Conservation (phyloP, 2,329 filamentous ascomycete genomes). For the Aspergillus transmontanensis region DNA sequence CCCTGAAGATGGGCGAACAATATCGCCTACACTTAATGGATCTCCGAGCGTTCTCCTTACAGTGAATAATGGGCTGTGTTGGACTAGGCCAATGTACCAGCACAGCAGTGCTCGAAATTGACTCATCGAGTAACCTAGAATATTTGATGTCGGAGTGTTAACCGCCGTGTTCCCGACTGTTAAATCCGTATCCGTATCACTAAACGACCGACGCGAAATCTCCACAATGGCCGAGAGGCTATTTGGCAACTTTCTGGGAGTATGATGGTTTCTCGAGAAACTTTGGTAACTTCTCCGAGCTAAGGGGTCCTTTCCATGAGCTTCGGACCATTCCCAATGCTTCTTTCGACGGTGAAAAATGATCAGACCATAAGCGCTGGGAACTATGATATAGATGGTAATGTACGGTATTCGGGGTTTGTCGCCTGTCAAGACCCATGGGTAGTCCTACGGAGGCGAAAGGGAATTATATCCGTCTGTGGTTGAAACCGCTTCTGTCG, state of each 20-base stretch:
- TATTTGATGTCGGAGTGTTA: not conserved
- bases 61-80: not conserved
- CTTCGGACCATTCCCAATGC: not conserved
- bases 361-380: not conserved
- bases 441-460: not conserved
- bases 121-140: not conserved
- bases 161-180: not conserved
- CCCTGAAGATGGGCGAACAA: not conserved
- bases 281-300: too few species aligned
- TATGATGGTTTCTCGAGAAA: too few species aligned
- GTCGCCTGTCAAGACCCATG: not conserved
- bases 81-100: not conserved
- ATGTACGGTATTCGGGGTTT: not conserved
- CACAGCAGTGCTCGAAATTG: not conserved
- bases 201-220: not conserved
- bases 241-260: not conserved
- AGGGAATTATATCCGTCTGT: not conserved
- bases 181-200: not conserved
- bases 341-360: not conserved
- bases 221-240: not conserved
- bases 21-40: not conserved
- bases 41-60: not conserved
- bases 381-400: not conserved
- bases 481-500: not conserved
- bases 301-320: too few species aligned